Percentiles rank a stretch among this genome's conserved stretches.
These are phyloP conservation scores for Rhododendron henanense DNA, from an alignment of 148 eudicot genomes.

Conservation along the genomic window DNA sequence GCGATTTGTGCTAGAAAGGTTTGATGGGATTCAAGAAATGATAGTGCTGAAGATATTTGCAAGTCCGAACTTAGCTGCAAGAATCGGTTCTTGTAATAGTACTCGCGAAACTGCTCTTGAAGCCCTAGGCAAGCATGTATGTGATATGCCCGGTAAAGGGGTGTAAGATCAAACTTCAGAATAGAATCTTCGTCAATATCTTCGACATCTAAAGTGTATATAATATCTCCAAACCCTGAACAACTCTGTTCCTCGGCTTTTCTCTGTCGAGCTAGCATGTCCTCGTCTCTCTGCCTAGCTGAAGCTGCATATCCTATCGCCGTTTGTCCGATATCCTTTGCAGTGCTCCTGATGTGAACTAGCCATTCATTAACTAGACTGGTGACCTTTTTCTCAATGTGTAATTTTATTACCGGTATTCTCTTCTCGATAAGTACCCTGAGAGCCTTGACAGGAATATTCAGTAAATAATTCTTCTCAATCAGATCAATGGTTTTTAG, in stretches of 20 bases:
- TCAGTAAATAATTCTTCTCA: constrained; percentile 59
- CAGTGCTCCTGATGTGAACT: constrained; percentile 66
- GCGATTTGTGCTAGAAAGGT: constrained; percentile 68
- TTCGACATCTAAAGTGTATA: constrained; percentile 72
- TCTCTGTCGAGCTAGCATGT: constrained; percentile 69
- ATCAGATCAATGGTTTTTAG: constrained; percentile 80
- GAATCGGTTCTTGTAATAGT: constrained; percentile 79
- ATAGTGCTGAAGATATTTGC: constrained; percentile 62
- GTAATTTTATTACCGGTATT: constrained; percentile 63
- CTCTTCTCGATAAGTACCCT: constrained; percentile 50
- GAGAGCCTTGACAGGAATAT: constrained; percentile 63
- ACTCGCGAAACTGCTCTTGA: constrained; percentile 74
- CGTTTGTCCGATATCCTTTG: constrained; percentile 83
- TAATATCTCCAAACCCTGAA: constrained; percentile 48
- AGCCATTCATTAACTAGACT: constrained; percentile 88
- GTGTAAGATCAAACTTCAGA: constrained; percentile 77
- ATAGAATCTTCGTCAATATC: constrained; percentile 62
- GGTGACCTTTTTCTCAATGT: constrained; percentile 74
- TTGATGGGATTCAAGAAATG: constrained; percentile 83
- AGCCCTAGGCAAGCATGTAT: constrained; percentile 73
- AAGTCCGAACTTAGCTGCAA: constrained; percentile 87
- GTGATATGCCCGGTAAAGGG: constrained; percentile 81
- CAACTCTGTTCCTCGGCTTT: constrained; percentile 71
- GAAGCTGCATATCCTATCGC: constrained; percentile 71
- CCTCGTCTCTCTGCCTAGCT: constrained; percentile 70